Percentiles rank a stretch among this genome's conserved stretches.
phyloP scores from a whole-genome alignment of 2,329 filamentous ascomycete species.

The Arachnopeziza araneosa region DNA sequence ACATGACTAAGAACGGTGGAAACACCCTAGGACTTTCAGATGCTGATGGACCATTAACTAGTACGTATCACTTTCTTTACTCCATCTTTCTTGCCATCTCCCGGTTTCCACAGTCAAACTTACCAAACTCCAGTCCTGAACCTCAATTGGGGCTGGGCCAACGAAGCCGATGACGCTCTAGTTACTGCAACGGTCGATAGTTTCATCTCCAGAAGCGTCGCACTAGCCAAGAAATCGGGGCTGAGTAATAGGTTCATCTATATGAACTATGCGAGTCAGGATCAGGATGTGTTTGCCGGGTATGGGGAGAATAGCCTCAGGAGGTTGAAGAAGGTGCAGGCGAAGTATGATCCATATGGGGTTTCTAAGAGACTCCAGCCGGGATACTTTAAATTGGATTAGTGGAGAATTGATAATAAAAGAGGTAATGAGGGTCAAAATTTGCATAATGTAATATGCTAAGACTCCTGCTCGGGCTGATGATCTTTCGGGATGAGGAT shows the following conservation, averaged over 20 bases:
- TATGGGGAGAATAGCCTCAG: slow-evolving; percentile 6
- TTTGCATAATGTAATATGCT: no score
- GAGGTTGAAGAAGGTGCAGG: slow-evolving; percentile 8
- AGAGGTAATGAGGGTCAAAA: no score
- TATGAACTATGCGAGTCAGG: slow-evolving; percentile 11
- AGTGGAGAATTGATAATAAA: neutral
- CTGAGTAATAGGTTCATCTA: slow-evolving; percentile 9
- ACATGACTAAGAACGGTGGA: slow-evolving; percentile 19
- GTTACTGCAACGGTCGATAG: neutral
- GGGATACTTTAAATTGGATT: slow-evolving; percentile 9
- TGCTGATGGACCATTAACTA: slow-evolving; percentile 14
- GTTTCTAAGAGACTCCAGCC: slow-evolving; percentile 5
- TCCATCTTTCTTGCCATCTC: neutral
- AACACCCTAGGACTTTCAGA: slow-evolving; percentile 21
- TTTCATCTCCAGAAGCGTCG: neutral
- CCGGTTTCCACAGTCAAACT: neutral
- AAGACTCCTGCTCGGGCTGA: no score
- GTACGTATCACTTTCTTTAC: slow-evolving; percentile 2
- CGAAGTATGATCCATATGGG: slow-evolving; percentile 8
- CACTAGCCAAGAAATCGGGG: slow-evolving; percentile 1
- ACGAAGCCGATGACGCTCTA: neutral
- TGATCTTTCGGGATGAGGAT: no score
- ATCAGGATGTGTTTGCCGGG: slow-evolving; percentile 9
- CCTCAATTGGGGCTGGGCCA: neutral
- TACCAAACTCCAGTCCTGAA: neutral